Conservation (phyloP, 2,329 filamentous ascomycete species). For the Simplicillium sp. region DNA sequence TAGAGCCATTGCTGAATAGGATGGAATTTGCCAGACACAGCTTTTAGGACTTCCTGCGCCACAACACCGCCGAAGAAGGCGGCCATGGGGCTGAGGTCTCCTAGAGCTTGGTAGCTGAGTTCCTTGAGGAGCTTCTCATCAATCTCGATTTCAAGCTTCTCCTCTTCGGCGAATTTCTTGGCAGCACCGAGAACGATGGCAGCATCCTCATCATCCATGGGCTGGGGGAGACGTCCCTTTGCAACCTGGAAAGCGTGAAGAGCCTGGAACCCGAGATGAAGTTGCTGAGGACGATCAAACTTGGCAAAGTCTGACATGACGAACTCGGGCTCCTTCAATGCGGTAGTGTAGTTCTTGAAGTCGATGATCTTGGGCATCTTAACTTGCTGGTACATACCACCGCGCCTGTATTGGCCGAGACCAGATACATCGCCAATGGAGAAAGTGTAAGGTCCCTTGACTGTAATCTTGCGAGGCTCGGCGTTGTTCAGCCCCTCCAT, state of each 20-base stretch:
- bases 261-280: conserved; percentile 88
- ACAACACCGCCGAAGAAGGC: conserved; percentile 91
- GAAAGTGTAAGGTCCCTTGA: conserved; percentile 95
- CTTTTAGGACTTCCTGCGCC: conserved; percentile 92
- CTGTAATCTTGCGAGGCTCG: conserved; percentile 80
- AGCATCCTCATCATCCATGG: conserved; percentile 80
- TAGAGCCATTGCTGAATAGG: conserved; percentile 96
- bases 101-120: conserved; percentile 86
- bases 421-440: conserved; percentile 88
- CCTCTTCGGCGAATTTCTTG: conserved; percentile 62
- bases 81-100: conserved; percentile 85
- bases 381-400: conserved; percentile 88
- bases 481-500: conserved; percentile 81
- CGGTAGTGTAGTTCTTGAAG: conserved; percentile 71
- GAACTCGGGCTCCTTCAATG: conserved; percentile 80
- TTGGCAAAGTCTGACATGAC: conserved; percentile 95
- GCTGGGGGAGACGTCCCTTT: conserved; percentile 67
- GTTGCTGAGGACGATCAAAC: conserved; percentile 85
- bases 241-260: conserved; percentile 75
- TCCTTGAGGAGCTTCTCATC: conserved; percentile 91
- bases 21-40: conserved; percentile 94
- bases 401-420: conserved; percentile 77
- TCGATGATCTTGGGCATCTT: conserved; percentile 95
- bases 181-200: conserved; percentile 66
- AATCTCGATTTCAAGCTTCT: conserved; percentile 60